Percentiles rank a stretch among this genome's conserved stretches.
Conservation (phyloP, 768 basidiomycete species). For the Cystobasidium ongulense region DNA sequence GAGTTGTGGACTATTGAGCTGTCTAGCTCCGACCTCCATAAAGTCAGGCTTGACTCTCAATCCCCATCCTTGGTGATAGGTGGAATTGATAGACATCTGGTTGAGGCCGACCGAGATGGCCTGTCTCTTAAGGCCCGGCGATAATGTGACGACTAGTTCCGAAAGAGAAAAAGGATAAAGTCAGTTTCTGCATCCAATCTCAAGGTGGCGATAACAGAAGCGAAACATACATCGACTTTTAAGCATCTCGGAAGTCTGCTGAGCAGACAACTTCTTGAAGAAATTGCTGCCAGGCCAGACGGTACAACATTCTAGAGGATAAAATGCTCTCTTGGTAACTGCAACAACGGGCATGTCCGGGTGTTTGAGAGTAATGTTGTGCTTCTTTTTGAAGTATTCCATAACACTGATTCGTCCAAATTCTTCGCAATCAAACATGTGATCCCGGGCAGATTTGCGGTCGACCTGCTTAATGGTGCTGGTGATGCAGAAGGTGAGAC, state of each 20-base stretch:
- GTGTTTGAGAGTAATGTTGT: background rate
- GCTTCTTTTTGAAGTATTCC: background rate
- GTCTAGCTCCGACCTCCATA: background rate
- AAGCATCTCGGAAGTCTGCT: background rate
- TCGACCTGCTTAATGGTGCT: background rate
- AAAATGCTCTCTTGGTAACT: background rate
- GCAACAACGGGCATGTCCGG: background rate
- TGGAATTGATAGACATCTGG: background rate
- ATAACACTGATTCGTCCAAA: background rate
- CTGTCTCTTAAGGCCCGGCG: background rate
- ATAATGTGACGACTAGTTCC: conserved; percentile 1
- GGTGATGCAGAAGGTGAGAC: background rate
- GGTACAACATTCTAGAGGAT: background rate
- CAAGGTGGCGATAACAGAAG: background rate
- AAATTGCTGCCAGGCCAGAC: background rate
- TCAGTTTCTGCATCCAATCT: background rate
- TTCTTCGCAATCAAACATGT: background rate
- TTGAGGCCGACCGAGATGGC: background rate
- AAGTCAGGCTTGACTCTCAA: background rate
- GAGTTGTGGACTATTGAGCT: background rate
- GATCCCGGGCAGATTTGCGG: background rate
- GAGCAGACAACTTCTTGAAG: conserved; percentile 8
- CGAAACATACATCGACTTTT: background rate
- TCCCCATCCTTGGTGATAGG: background rate
- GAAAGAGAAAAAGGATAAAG: background rate